Base-by-base conservation (phyloP, 345 rosid species). In the Heritiera littoralis region DNA sequence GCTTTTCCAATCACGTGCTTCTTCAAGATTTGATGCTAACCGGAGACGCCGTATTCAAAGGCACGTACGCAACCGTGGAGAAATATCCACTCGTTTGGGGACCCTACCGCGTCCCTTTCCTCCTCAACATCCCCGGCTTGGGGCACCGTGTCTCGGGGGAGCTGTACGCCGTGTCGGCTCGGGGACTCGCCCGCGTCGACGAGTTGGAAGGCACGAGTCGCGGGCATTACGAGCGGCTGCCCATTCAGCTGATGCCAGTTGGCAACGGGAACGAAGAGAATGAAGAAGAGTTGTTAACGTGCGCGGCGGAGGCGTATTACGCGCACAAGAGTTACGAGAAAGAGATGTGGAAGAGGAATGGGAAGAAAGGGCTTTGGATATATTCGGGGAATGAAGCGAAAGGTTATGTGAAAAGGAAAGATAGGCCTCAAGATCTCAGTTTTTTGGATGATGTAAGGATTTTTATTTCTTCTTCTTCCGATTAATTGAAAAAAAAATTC, bases 61-160 rank as follows among this genome's bases (percentile, higher is more conserved):
- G 98, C 48, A 66, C 83, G 18, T 89, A 74, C 74, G 81, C 82
- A 18, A 92, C 97, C 66, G 17, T 59, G 0, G 87, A 87, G 6
- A 78, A 54, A 0, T 89, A 84, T 70, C 98, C 98, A 2, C 92
- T 94, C 30, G 98, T 94, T 3, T 94, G 98, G 80, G 98, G 98
- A 59, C 98, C 98, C 0, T 94, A 89, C 82, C 67, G 87, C 6
- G 98, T 94, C 40, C 98, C 98, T 13, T 94, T 94, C 86, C 98
- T 94, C 80, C 90, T 94, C 80, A 84, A 94, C 82, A 80, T 92
- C 46, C 92, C 92, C 13, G 94, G 92, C 2, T 63, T 85, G 1
- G 97, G 95, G 0, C 83, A 87, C 45, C 85, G 66, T 7, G 93
- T 94, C 11, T 75, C 87, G 28, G 98, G 98, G 3, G 98, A 94